These are phyloP conservation scores for Penicillium paneum DNA, from an alignment of 2,329 filamentous ascomycete genomes.

Conservation along the genomic window DNA sequence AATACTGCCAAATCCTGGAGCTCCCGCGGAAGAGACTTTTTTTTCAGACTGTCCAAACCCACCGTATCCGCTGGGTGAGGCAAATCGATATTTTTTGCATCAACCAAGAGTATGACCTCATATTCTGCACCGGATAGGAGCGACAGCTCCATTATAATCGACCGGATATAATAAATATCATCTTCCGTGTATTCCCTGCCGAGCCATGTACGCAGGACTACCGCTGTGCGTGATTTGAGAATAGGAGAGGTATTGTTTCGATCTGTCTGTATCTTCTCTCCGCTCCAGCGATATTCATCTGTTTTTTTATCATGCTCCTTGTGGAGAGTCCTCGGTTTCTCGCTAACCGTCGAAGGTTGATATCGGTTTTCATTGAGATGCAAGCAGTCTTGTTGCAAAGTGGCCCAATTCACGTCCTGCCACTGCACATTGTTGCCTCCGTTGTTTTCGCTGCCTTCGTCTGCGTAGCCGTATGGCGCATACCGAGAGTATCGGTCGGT, in stretches of 20 bases:
- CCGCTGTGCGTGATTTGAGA: constrained; percentile 59
- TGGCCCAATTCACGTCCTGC: constrained; percentile 66
- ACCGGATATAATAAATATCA: constrained; percentile 74
- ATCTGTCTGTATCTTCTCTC: not conserved
- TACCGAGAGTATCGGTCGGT: constrained; percentile 8
- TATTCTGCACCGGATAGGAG: constrained; percentile 82
- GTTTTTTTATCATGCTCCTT: not conserved
- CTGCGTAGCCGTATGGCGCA: constrained; percentile 8
- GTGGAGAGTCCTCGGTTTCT: not conserved
- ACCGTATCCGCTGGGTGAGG: constrained; percentile 42
- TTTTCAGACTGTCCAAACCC: not conserved
- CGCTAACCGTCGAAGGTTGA: constrained; percentile 14
- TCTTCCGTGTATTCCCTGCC: constrained; percentile 75
- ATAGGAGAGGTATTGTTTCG: not conserved
- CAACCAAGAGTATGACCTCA: constrained; percentile 78
- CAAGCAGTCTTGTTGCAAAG: constrained; percentile 64
- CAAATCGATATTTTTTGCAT: constrained; percentile 59
- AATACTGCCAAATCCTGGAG: constrained; percentile 7
- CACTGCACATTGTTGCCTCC: constrained; percentile 41
- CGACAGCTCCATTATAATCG: constrained; percentile 76
- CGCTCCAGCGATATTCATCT: not conserved
- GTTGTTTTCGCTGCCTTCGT: not conserved
- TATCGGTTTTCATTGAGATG: constrained; percentile 56
- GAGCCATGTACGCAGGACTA: constrained; percentile 79
- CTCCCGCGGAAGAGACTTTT: constrained; percentile 1